Evolutionary conservation across 2,329 filamentous ascomycete species (phyloP).

Genomic region (Fusarium sp.): DNA sequence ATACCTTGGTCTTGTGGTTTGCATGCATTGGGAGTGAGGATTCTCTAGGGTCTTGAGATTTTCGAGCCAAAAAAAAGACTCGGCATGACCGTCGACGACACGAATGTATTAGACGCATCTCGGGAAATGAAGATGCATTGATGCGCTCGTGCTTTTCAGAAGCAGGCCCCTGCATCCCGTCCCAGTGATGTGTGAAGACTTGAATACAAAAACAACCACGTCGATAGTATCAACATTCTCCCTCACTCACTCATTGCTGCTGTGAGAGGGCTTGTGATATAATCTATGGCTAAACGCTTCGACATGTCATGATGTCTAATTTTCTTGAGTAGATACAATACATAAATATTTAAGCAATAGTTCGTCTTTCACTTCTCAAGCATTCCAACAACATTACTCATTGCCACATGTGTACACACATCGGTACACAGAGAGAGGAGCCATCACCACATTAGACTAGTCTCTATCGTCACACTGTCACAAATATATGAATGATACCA

Average conservation of each 20-base stretch:
- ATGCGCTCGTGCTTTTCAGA: constrained; percentile 40
- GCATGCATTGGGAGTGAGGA: constrained; percentile 54
- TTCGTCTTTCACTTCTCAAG: neutral
- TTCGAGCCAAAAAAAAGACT: constrained; percentile 39
- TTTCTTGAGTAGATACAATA: neutral
- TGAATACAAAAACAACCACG: neutral
- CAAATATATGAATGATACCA: neutral
- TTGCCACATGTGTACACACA: neutral
- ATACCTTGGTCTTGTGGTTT: constrained; percentile 52
- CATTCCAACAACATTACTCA: neutral
- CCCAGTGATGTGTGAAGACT: neutral
- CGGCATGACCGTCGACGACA: constrained; percentile 15
- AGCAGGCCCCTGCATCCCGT: constrained; percentile 9
- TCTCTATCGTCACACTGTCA: neutral
- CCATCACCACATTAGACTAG: neutral
- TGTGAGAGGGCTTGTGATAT: neutral
- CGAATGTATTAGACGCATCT: constrained; percentile 53
- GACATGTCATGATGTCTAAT: neutral
- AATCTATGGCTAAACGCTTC: neutral
- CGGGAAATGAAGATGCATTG: constrained; percentile 47
- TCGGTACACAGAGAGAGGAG: neutral
- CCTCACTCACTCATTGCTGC: neutral
- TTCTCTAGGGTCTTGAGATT: constrained; percentile 44
- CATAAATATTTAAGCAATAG: neutral
- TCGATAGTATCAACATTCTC: neutral